These are phyloP conservation scores for Atkinsonella texensis DNA, from an alignment of 2,329 filamentous ascomycete species.

Conservation along the genomic window DNA sequence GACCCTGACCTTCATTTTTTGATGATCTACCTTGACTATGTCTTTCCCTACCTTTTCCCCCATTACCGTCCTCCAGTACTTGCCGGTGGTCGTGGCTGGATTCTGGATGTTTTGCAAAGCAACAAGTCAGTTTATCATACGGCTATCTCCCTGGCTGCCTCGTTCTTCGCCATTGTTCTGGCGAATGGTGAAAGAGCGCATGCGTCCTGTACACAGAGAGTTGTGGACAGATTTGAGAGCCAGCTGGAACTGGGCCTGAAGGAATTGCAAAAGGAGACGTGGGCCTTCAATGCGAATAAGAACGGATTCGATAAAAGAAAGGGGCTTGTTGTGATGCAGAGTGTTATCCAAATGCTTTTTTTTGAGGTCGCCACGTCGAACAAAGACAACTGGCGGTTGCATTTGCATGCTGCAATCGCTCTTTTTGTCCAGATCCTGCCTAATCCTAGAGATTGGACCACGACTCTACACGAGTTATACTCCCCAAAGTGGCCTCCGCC, in stretches of 20 bases:
- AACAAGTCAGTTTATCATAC: conserved; percentile 48
- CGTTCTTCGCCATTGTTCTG: conserved; percentile 40
- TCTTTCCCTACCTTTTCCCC: conserved; percentile 51
- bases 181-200: conserved; percentile 20
- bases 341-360: conserved; percentile 40
- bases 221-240: conserved; percentile 27
- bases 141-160: conserved; percentile 41
- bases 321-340: conserved; percentile 32
- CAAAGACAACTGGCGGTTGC: conserved; percentile 37
- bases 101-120: conserved; percentile 42
- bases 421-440: conserved; percentile 36
- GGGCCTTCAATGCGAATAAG: conserved; percentile 20
- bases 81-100: conserved; percentile 47
- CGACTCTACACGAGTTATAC: conserved; percentile 20
- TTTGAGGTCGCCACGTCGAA: conserved; percentile 36
- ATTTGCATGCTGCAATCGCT: conserved; percentile 36
- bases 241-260: conserved; percentile 33
- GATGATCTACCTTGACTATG: conserved; percentile 50
- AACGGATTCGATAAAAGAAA: conserved; percentile 19
- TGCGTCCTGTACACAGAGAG: conserved; percentile 22
- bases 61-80: conserved; percentile 46
- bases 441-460: conserved; percentile 23
- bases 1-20: conserved; percentile 29
- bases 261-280: conserved; percentile 31
- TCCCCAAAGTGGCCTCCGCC: conserved; percentile 23